Base-by-base conservation (phyloP, 2,329 filamentous ascomycete genomes). In the Ascochyta clinopodiicola region DNA sequence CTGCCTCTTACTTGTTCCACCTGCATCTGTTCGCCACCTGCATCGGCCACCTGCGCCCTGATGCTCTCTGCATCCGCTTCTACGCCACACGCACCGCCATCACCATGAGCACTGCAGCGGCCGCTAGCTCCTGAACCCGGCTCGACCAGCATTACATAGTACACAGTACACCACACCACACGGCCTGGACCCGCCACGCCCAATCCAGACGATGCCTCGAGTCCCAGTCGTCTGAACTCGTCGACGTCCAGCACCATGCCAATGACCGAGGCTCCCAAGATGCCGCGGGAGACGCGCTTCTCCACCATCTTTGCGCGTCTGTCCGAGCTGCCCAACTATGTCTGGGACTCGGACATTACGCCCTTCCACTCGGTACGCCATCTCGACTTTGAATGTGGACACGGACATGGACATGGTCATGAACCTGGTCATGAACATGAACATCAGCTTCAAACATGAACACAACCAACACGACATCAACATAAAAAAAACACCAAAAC, bases 331-430 rank as follows among this genome's bases (percentile, higher is more conserved):
- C 72, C 71, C 24, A 69, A 74, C 56, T 78, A 78, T 54, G 60
- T 66, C 45, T 78, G 75, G 75, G 69, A 75, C 51, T 59, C 71
- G n/a, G 71, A 78, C 44, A 72, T 77, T 19, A 67, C 73, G 44
- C 79, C 79, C 9, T 81, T 81, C 63, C 80, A 82, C 60, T 80
- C 77, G 32, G 79, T 77, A 56, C 57, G 72, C 51, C n/a, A 21
- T 24, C 27, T 31, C 29, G 12, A 31, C 29, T 12, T 31, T 13
- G 29, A 4, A 9, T 12, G 12, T 31, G 29, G 9, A 31, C 29
- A 31, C 5, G 29, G 4, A 15, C 29, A 13, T 10, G 9, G 15
- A 13, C 29, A 13, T 31, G 29, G 15, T 3, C 29, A 31, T 13
- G 12, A 31, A 5, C 29, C 13, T 31, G 29, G 12, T 13, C 27